A percentile compares a stretch with the other conserved stretches of the same genome.
Evolutionary conservation across 164 flowering plant genomes (phyloP).

Genomic region (Stephania yunnanensis): DNA sequence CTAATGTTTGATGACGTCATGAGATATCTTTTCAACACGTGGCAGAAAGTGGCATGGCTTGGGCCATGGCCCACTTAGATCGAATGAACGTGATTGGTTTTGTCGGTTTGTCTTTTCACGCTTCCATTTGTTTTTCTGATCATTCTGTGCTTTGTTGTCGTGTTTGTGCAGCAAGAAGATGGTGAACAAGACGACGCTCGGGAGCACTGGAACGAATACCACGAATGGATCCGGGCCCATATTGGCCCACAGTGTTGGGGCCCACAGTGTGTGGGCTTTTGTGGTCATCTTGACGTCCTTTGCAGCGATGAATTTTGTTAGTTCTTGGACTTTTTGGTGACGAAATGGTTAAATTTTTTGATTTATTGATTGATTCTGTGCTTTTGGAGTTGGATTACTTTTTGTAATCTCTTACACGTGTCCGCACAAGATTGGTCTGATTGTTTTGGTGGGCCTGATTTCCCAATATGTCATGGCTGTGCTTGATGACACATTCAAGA

Average conservation of each 20-base stretch:
- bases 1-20: background rate
- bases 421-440: background rate
- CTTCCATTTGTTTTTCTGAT: background rate
- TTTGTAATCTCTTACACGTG: background rate
- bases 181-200: background rate
- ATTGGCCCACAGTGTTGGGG: background rate
- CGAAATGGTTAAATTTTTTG: background rate
- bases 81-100: background rate
- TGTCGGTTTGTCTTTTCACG: background rate
- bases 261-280: background rate
- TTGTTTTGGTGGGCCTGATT: background rate
- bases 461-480: too few relatives aligned
- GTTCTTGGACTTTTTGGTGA: background rate
- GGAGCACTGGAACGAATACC: background rate
- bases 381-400: background rate
- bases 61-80: background rate
- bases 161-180: constrained; percentile 6
- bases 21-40: too few relatives aligned
- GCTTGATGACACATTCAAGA: background rate
- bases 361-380: constrained; percentile 2
- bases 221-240: constrained; percentile 4
- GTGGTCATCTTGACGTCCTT: background rate
- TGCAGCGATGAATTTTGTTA: background rate
- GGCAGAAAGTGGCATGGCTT: background rate
- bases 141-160: background rate